Evolutionary conservation across 306 rosid species (phyloP).

Genomic region (Trifolium repens): DNA sequence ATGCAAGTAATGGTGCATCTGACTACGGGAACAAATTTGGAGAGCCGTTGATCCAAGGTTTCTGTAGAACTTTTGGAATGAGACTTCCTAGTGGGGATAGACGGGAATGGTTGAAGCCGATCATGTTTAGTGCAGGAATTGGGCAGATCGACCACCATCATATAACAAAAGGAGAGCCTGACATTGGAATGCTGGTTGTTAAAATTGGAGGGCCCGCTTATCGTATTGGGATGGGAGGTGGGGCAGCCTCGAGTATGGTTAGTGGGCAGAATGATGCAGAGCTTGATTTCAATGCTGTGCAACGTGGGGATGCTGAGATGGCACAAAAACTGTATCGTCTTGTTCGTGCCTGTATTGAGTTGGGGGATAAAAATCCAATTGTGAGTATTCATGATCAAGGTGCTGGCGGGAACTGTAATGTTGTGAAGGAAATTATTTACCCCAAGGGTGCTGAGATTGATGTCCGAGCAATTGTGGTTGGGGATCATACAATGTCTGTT

Average conservation of each 20-base stretch:
- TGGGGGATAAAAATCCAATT: conserved; percentile 88
- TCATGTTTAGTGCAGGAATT: conserved; percentile 93
- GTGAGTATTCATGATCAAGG: conserved; percentile 95
- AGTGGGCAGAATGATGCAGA: conserved; percentile 96
- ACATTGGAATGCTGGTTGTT: conserved; percentile 85
- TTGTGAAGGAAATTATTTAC: conserved; percentile 86
- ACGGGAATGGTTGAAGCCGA: conserved; percentile 97
- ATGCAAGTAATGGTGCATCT: conserved; percentile 91
- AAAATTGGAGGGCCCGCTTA: conserved; percentile 98
- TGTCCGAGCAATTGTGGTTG: conserved; percentile 74
- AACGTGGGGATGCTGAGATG: conserved; percentile 99
- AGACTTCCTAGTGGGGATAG: conserved; percentile 93
- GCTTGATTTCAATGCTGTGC: conserved; percentile 95
- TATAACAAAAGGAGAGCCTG: conserved; percentile 84
- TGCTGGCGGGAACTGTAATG: conserved; percentile 95
- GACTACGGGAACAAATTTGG: conserved; percentile 98
- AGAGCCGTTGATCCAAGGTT: conserved; percentile 95
- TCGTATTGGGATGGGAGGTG: conserved; percentile 97
- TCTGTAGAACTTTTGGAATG: conserved; percentile 92
- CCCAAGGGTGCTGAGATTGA: conserved; percentile 80
- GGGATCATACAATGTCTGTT: conserved; percentile 90
- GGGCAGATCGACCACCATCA: conserved; percentile 88
- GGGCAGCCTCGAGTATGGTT: conserved; percentile 97
- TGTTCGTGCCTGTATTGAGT: conserved; percentile 91
- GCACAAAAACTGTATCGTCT: conserved; percentile 89